Evolutionary conservation across 345 rosid species (phyloP), one percentile per base, ranked within the genome.

Genomic region (Sonneratia caseolaris): DNA sequence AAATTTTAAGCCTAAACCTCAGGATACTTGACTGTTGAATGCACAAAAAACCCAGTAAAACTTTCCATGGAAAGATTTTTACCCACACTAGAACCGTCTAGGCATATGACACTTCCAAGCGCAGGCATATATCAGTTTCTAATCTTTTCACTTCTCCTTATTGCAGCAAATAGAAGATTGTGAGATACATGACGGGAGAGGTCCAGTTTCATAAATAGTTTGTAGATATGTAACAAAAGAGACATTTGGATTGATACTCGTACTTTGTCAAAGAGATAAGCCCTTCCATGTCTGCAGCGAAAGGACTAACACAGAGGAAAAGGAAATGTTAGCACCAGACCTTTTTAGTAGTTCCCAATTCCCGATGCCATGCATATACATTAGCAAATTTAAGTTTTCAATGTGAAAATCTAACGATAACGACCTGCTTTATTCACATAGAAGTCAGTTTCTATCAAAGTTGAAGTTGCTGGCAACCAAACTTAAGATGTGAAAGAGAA

Each of bases 241-340:
- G 12, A 27, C 38, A 42, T 62, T 62, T 4, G 27, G 66, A 62
- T 66, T 71, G 71, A 79, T 75, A 89, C 99, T 96, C 89, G 92
- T 98, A 92, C 98, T 78, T 88, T 89, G 64, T 68, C 77, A 89
- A 96, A 96, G 82, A 96, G 98, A 84, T 92, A 96, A 76, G 98
- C 98, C 81, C 83, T 89, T 81, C 99, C 99, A 83, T 95, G 91
- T 81, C 84, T 90, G 87, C 84, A 32, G 69, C 86, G 91, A 85
- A 95, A 95, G 71, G 92, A 78, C 99, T 95, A 62, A 27, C 32
- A 62, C 66, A 59, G 2, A 62, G 36, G 7, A 11, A 13, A 62
- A 27, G 22, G 14, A 57, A 82, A 81, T 77, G 78, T 72, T 80
- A 79, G 71, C 73, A 72, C 67, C 73, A 75, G 69, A 81, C 68